Evolutionary conservation across 1,284 basidiomycete species (phyloP).

Genomic region (Austroboletus niveus): DNA sequence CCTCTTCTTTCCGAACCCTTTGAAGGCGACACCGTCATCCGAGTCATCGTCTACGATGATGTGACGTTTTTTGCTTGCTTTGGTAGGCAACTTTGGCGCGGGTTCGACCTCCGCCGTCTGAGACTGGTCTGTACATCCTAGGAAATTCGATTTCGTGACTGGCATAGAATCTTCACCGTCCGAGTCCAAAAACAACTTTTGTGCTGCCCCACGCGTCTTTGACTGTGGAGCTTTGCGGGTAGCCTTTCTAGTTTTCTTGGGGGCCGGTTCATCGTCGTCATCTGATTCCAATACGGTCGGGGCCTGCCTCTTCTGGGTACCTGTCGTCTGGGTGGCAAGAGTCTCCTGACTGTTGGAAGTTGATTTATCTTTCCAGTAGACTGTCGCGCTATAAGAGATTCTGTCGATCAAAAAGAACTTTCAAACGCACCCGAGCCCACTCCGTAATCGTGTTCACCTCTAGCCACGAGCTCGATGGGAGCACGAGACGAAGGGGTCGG

Average conservation of each 20-base stretch:
- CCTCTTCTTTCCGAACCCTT: constrained; percentile 52
- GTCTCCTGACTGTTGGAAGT: constrained; percentile 14
- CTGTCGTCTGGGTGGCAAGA: constrained; percentile 11
- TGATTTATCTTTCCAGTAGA: constrained; percentile 50
- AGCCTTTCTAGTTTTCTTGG: constrained; percentile 10
- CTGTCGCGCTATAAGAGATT: constrained; percentile 28
- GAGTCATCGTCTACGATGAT: constrained; percentile 62
- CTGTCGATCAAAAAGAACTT: not conserved
- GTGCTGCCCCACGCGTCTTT: constrained; percentile 6
- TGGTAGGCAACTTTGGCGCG: constrained; percentile 7
- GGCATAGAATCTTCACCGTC: constrained; percentile 32
- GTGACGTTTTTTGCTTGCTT: constrained; percentile 37
- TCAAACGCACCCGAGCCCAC: constrained; percentile 47
- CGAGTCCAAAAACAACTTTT: constrained; percentile 41
- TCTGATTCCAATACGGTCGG: constrained; percentile 31
- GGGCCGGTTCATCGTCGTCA: constrained; percentile 15
- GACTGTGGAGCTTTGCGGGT: constrained; percentile 6
- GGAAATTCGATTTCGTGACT: not conserved
- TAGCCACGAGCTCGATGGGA: constrained; percentile 52
- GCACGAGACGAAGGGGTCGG: constrained; percentile 30
- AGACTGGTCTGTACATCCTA: not conserved
- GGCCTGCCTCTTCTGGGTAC: constrained; percentile 23
- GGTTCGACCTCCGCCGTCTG: not conserved
- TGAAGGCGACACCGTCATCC: constrained; percentile 66
- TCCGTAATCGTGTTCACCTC: constrained; percentile 55